Conservation (phyloP, 2,329 filamentous ascomycete species). For the Catunica adiposa region DNA sequence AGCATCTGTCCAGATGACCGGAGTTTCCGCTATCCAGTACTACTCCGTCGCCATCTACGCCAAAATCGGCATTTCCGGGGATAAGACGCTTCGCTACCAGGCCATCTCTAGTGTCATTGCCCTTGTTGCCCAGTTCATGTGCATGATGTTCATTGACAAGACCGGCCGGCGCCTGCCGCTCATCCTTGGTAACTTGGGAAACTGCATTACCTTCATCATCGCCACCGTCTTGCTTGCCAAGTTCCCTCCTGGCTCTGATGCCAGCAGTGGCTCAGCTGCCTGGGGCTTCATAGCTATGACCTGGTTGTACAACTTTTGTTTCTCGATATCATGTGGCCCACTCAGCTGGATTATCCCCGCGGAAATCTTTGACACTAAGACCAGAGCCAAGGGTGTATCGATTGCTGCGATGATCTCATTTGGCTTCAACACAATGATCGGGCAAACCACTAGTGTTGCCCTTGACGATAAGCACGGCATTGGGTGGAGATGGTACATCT, state of each 20-base stretch:
- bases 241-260: slow-evolving; percentile 34
- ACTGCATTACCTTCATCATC: slow-evolving; percentile 57
- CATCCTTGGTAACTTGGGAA: slow-evolving; percentile 55
- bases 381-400: slow-evolving; percentile 56
- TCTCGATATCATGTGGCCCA: slow-evolving; percentile 54
- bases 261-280: slow-evolving; percentile 28
- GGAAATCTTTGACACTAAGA: slow-evolving; percentile 64
- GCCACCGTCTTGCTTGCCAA: slow-evolving; percentile 34
- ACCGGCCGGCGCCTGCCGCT: slow-evolving; percentile 56
- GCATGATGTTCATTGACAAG: slow-evolving; percentile 52
- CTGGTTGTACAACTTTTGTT: slow-evolving; percentile 68
- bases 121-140: slow-evolving; percentile 49
- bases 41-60: slow-evolving; percentile 51
- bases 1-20: slow-evolving; percentile 60
- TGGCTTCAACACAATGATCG: slow-evolving; percentile 64
- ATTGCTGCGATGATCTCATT: slow-evolving; percentile 58
- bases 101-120: slow-evolving; percentile 59
- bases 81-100: slow-evolving; percentile 56
- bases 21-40: slow-evolving; percentile 59
- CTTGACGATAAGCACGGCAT: slow-evolving; percentile 26
- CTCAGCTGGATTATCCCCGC: slow-evolving; percentile 45
- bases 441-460: slow-evolving; percentile 41
- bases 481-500: slow-evolving; percentile 31
- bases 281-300: slow-evolving; percentile 62
- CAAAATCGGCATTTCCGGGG: slow-evolving; percentile 49